A percentile compares a stretch with the other conserved stretches of the same genome.
phyloP scores from a whole-genome alignment of 23 red algal species.

The Chondrus crispus region DNA sequence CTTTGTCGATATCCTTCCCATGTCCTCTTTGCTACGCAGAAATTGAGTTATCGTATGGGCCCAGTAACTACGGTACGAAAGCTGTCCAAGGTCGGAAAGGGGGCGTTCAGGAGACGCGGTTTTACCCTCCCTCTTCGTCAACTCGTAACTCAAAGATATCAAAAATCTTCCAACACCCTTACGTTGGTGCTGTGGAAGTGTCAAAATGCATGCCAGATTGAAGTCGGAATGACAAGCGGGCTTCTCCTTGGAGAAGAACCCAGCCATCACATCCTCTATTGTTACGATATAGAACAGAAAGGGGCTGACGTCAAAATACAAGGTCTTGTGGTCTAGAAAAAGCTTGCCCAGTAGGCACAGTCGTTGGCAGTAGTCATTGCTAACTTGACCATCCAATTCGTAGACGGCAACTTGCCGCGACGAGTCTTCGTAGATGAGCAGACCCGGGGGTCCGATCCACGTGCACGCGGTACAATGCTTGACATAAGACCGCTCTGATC shows the following conservation, averaged over 20 bases:
- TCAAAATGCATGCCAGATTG: conserved; percentile 87
- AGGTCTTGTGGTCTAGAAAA: conserved; percentile 93
- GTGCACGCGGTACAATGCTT: conserved; percentile 35
- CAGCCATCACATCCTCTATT: conserved; percentile 50
- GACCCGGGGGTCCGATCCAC: conserved; percentile 62
- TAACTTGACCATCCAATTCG: conserved; percentile 69
- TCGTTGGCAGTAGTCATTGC: conserved; percentile 54
- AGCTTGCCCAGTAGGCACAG: conserved; percentile 76
- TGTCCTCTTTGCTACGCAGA: conserved; percentile 4
- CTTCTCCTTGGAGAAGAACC: conserved; percentile 90
- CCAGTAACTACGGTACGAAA: conserved; percentile 76
- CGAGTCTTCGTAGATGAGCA: conserved; percentile 54
- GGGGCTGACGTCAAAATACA: conserved; percentile 80
- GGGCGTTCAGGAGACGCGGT: conserved; percentile 72
- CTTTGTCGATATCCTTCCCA: conserved; percentile 4
- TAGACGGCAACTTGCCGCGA: conserved; percentile 32
- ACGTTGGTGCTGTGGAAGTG: conserved; percentile 74
- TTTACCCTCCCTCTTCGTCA: conserved; percentile 74
- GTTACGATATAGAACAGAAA: conserved; percentile 89
- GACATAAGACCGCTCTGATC: background rate
- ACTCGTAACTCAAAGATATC: conserved; percentile 83
- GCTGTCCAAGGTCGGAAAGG: conserved; percentile 76
- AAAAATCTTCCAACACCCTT: conserved; percentile 84
- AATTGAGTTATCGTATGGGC: conserved; percentile 22
- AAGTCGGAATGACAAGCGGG: conserved; percentile 45